Base-by-base conservation (phyloP, 164 flowering plant species). In the Vitis riparia region DNA sequence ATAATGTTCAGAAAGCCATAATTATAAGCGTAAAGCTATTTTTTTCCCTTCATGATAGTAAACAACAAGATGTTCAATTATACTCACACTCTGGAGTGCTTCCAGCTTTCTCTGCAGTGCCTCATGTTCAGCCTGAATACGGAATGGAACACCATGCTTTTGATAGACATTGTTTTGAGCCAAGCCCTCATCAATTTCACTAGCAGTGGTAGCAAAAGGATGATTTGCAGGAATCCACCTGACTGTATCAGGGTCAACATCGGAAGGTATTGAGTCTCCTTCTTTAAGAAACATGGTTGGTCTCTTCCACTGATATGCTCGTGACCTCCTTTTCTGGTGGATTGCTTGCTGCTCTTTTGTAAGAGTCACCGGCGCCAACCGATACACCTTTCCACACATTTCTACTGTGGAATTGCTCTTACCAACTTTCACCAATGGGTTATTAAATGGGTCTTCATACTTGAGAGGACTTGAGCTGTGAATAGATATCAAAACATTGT, bases 171-270 rank as follows among this genome's bases (percentile, higher is more conserved):
- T 95, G 66, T 73, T 87, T 68, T 95, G 99, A 29, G 96, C 98
- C 81, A 93, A 72, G 82, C 81, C 89, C 74, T 95, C 98, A 73
- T 92, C 96, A 73, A 95, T 88, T 63, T 95, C 98, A 75, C 79
- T 88, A 13, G 81, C 83, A 51, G 97, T 95, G 23, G 97, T 95
- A 56, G 97, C 99, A 81, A 95, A 95, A 30, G 99, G 99, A 80
- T 95, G 99, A 82, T 95, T 95, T 53, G 99, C 90, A 47, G 99
- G 98, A 77, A 95, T 95, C 99, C 99, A 95, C 75, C 99, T 85
- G 30, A 95, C 77, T 37, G 93, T 90, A 65, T 95, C 98, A 75
- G 99, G 98, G 77, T 95, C 98, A 67, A 95, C 97, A 84, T 91
- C 94, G 30, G 96, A 89, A 32, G 99, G 99, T 60, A 95, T 61